These are phyloP conservation scores for Saccharomycopsis phalli DNA, from an alignment of 1,139 yeast genomes.

Conservation along the genomic window DNA sequence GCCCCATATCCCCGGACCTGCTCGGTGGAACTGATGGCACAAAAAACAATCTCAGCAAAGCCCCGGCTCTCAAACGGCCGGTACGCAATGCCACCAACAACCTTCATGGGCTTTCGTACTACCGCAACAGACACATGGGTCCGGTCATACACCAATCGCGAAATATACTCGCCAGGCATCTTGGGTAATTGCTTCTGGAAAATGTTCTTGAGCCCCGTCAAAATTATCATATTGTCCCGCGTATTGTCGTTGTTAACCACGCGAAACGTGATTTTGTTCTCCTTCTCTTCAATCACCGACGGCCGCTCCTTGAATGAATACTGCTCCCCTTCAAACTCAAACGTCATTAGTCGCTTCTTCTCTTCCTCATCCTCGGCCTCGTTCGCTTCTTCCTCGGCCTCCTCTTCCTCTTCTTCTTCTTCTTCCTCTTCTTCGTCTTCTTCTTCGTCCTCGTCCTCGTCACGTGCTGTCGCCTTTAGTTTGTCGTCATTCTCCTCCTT, in stretches of 20 bases:
- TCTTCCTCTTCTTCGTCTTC: conserved; percentile 30
- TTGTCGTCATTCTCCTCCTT: conserved; percentile 32
- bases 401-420: conserved; percentile 24
- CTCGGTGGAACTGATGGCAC: conserved; percentile 95
- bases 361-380: conserved; percentile 28
- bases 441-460: conserved; percentile 26
- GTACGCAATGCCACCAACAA: conserved; percentile 96
- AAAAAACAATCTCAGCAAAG: conserved; percentile 96
- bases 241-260: conserved; percentile 94
- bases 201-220: conserved; percentile 91
- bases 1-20: conserved; percentile 99
- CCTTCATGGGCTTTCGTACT: conserved; percentile 83
- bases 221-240: conserved; percentile 76
- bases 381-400: conserved; percentile 22
- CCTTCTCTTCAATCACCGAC: conserved; percentile 86
- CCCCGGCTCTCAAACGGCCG: conserved; percentile 84
- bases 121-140: conserved; percentile 95
- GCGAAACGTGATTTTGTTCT: conserved; percentile 84
- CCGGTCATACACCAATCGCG: conserved; percentile 87
- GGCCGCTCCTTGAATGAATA: conserved; percentile 89
- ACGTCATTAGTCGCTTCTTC: conserved; percentile 40
- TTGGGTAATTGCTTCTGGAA: conserved; percentile 96
- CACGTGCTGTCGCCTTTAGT: conserved; percentile 25
- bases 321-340: conserved; percentile 66
- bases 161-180: conserved; percentile 96